Base-by-base conservation (phyloP, 2,329 filamentous ascomycete genomes). In the Sporothrix luriei region DNA sequence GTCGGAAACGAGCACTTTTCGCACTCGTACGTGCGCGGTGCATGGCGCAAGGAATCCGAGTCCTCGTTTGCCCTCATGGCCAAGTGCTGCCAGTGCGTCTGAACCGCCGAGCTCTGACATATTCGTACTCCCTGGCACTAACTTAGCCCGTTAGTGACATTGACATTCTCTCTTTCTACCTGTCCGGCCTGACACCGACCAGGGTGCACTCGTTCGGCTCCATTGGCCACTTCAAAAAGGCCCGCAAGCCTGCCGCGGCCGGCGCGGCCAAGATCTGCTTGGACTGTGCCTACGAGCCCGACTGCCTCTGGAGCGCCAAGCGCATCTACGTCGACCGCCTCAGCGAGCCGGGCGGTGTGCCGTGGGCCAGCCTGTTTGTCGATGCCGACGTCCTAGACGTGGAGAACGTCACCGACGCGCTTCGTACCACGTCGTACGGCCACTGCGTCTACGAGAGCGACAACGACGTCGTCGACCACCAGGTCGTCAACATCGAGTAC, bases 241-340 rank as follows among this genome's bases (percentile, higher is more conserved):
- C 43, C 1, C 61, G 61, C 24, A 64, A 64, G 2, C 61, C 61
- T 2, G 43, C 24, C 4, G 43, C 43, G 14, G 61, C 61, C 43
- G 46, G 43, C 24, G 11, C 43, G 13, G 61, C 43, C 61, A 49
- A 11, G 7, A 49, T n/a, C 26, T 64, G 61, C 61, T 43, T 49
- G 7, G 61, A 49, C 61, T 64, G 61, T 16, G 43, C 43, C 21
- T 49, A 64, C 61, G 61, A 64, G 43, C 46, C 61, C 7, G 46
- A 49, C 26, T 64, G 61, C 24, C n/a, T 64, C 43, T 64, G 61
- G 61, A 64, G 61, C 61, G 61, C 61, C 38, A 62, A 62, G 57
- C 57, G 57, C 4, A 62, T 62, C 6, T 62, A 62, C 38, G 10
- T 62, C 11, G 57, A 62, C 21, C 57, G 57, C 14, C 57, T 62